These are phyloP conservation scores for Diaporthe sp. DNA, from an alignment of 2,329 filamentous ascomycete species.

Conservation along the genomic window DNA sequence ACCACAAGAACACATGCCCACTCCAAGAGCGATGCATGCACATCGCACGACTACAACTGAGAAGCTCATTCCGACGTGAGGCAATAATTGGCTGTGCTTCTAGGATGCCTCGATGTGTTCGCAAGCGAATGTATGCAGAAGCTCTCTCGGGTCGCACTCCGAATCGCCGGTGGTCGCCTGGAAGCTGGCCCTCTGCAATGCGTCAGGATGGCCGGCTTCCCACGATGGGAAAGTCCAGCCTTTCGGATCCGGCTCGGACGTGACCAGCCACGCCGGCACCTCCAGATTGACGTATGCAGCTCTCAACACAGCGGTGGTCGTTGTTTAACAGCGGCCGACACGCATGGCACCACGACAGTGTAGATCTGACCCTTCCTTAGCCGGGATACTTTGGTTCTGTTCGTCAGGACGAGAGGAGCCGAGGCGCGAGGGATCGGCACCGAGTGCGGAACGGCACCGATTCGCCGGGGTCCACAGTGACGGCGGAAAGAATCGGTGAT, in stretches of 20 bases:
- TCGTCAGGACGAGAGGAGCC: slow-evolving; percentile 14
- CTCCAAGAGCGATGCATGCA: neutral
- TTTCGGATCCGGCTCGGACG: neutral
- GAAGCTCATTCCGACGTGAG: neutral
- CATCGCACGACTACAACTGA: neutral
- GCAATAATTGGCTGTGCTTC: neutral
- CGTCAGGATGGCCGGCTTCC: neutral
- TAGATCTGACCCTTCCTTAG: neutral
- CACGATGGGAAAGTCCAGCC: slow-evolving; percentile 6
- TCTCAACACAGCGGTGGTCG: neutral
- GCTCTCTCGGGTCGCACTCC: neutral
- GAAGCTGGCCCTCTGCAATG: neutral
- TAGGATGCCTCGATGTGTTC: neutral
- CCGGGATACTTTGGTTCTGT: neutral
- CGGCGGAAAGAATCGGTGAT: neutral
- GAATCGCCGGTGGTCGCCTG: neutral
- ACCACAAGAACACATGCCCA: neutral
- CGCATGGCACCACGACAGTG: neutral
- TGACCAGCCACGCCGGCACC: neutral
- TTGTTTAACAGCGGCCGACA: neutral
- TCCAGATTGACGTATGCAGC: neutral
- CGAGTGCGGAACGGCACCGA: neutral
- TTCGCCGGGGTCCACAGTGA: neutral
- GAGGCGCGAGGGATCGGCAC: slow-evolving; percentile 20
- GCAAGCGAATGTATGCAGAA: neutral